phyloP scores from a whole-genome alignment of 2,329 filamentous ascomycete genomes.

The Cryphonectria radicalis region DNA sequence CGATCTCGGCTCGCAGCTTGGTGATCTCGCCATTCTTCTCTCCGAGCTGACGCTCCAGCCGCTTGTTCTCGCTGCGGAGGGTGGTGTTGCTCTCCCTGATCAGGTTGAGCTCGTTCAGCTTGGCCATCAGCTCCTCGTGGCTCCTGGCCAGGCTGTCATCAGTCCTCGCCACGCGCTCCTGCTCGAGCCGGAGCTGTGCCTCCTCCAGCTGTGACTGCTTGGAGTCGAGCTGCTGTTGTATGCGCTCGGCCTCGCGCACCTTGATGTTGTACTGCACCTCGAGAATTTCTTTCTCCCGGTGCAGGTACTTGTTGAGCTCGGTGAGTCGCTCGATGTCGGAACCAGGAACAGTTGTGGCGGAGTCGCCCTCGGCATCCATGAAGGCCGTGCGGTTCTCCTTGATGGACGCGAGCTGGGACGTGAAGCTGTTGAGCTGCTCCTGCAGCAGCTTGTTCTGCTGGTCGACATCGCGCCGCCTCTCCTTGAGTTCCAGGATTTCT shows the following conservation, averaged over 20 bases:
- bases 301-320: slow-evolving; percentile 88
- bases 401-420: slow-evolving; percentile 75
- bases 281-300: slow-evolving; percentile 95
- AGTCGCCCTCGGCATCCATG: slow-evolving; percentile 56
- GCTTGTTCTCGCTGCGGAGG: slow-evolving; percentile 81
- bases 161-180: slow-evolving; percentile 78
- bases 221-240: slow-evolving; percentile 90
- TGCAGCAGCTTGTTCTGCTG: slow-evolving; percentile 91
- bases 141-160: slow-evolving; percentile 75
- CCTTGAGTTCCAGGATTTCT: slow-evolving; percentile 79
- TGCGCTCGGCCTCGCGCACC: slow-evolving; percentile 81
- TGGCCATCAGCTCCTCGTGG: slow-evolving; percentile 90
- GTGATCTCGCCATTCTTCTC: slow-evolving; percentile 78
- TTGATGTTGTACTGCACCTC: slow-evolving; percentile 96
- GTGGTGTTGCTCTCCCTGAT: slow-evolving; percentile 95
- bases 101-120: slow-evolving; percentile 92
- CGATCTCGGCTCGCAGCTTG: slow-evolving; percentile 73
- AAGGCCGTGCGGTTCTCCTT: slow-evolving; percentile 72
- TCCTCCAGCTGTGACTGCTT: slow-evolving; percentile 88
- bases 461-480: slow-evolving; percentile 80
- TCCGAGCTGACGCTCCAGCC: slow-evolving; percentile 74
- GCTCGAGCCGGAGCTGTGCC: slow-evolving; percentile 82
- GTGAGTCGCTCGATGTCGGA: slow-evolving; percentile 76
- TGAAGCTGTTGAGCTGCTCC: slow-evolving; percentile 83
- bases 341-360: slow-evolving; percentile 56